These are phyloP conservation scores for Penicillium sclerotigenum DNA, from an alignment of 2,329 filamentous ascomycete genomes.

Conservation along the genomic window DNA sequence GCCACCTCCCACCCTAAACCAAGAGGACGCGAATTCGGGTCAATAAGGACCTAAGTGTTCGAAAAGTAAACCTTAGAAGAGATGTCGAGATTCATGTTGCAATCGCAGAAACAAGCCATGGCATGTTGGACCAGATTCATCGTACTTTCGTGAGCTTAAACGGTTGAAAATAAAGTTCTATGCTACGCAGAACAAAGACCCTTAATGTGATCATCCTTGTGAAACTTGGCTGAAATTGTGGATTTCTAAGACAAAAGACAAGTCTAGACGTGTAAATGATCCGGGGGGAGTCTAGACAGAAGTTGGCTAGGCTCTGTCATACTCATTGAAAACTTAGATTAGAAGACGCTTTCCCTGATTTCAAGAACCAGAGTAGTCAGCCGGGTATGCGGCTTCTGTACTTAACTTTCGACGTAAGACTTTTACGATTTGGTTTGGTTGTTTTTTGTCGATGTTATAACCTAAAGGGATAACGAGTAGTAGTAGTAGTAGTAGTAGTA, in stretches of 20 bases:
- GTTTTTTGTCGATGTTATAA: neutral
- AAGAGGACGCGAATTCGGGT: too few relatives aligned
- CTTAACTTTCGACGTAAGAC: neutral
- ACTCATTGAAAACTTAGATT: neutral
- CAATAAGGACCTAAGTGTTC: neutral
- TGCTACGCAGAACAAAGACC: neutral
- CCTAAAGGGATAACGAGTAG: neutral
- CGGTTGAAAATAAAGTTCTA: neutral
- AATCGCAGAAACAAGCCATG: neutral
- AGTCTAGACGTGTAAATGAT: neutral
- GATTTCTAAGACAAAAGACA: neutral
- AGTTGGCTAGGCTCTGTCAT: neutral
- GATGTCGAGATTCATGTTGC: neutral
- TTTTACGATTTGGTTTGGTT: neutral
- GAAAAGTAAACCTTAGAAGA: neutral
- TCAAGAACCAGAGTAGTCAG: neutral
- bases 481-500: neutral
- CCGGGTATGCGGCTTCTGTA: neutral
- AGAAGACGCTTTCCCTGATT: neutral
- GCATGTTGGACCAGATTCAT: neutral
- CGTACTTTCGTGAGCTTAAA: neutral
- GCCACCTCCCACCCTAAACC: neutral
- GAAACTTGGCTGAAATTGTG: neutral
- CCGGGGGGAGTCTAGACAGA: neutral
- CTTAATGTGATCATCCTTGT: neutral